Conservation (phyloP, 139 green algal species). For the Chlamydomonas schloesseri region DNA sequence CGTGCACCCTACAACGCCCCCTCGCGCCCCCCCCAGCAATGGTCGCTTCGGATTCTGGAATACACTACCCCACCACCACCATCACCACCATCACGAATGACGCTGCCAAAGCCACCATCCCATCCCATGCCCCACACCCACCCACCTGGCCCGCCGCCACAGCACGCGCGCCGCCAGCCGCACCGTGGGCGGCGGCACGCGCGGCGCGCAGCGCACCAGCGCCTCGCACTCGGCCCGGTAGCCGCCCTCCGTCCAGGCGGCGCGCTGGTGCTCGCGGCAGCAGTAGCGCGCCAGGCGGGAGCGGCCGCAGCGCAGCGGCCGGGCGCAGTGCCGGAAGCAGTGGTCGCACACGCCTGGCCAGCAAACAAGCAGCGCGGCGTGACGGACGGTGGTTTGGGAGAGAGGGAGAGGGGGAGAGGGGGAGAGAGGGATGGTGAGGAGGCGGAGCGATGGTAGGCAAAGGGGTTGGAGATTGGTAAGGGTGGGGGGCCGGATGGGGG, state of each 20-base stretch:
- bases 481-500: too few species aligned
- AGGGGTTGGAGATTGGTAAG: too few species aligned
- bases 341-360: conserved; percentile 57
- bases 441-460: too few species aligned
- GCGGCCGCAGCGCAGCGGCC: conserved; percentile 61
- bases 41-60: too few species aligned
- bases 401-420: background rate
- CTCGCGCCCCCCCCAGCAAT: too few species aligned
- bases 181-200: conserved; percentile 69
- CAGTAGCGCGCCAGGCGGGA: conserved; percentile 72
- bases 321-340: conserved; percentile 43
- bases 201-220: conserved; percentile 56
- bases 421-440: background rate
- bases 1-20: too few species aligned
- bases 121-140: too few species aligned
- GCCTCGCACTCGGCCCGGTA: conserved; percentile 75
- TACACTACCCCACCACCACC: too few species aligned
- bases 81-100: too few species aligned
- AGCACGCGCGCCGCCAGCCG: conserved; percentile 68
- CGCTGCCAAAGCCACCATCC: too few species aligned
- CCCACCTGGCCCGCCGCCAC: conserved; percentile 61
- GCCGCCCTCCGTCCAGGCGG: conserved; percentile 66
- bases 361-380: too few species aligned
- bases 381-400: background rate
- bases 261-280: conserved; percentile 63